Conservation (phyloP, 2,329 filamentous ascomycete genomes). For the Fusarium buharicum region DNA sequence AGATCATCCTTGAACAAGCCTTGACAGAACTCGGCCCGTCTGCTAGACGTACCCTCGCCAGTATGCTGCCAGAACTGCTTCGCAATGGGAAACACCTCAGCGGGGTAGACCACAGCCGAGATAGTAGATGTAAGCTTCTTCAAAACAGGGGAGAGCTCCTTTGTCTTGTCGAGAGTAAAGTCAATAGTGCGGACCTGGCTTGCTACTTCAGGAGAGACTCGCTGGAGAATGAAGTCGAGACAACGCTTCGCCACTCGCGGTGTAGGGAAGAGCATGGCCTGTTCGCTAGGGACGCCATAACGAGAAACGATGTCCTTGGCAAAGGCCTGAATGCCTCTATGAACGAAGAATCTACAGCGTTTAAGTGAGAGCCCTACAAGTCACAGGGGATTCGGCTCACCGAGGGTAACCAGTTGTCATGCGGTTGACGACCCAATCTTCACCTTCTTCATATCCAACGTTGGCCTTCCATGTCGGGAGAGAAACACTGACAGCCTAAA, state of each 20-base stretch:
- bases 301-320: slow-evolving; percentile 72
- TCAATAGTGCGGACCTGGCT: slow-evolving; percentile 67
- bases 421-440: slow-evolving; percentile 83
- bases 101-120: slow-evolving; percentile 77
- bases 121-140: slow-evolving; percentile 67
- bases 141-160: slow-evolving; percentile 62
- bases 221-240: slow-evolving; percentile 73
- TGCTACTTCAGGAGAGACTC: slow-evolving; percentile 62
- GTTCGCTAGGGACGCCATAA: slow-evolving; percentile 70
- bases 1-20: slow-evolving; percentile 76
- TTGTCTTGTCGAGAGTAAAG: slow-evolving; percentile 69
- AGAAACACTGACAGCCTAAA: slow-evolving; percentile 92
- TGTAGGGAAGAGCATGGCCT: slow-evolving; percentile 87
- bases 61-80: slow-evolving; percentile 98
- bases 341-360: slow-evolving; percentile 85
- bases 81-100: slow-evolving; percentile 74
- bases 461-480: slow-evolving; percentile 93
- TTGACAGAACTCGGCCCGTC: slow-evolving; percentile 89
- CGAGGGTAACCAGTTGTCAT: slow-evolving; percentile 93
- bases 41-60: slow-evolving; percentile 90
- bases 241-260: slow-evolving; percentile 76
- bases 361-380: slow-evolving; percentile 17
- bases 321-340: slow-evolving; percentile 81
- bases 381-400: slow-evolving; percentile 54
- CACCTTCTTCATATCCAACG: slow-evolving; percentile 92